These are phyloP conservation scores for Carex sylvatica DNA, from an alignment of 202 grass and related monocot species.

Conservation along the genomic window DNA sequence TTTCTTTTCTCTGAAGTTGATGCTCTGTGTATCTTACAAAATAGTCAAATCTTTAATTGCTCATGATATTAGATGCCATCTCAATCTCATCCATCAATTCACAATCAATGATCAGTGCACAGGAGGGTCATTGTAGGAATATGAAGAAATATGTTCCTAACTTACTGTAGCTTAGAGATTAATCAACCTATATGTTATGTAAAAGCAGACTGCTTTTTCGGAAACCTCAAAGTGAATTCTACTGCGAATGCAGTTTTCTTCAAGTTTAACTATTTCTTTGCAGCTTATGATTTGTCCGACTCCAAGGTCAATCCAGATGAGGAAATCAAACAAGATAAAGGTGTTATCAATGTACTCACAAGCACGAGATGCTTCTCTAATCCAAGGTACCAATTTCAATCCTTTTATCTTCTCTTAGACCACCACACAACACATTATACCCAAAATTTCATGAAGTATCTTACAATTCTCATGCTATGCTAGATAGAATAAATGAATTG, in stretches of 20 bases:
- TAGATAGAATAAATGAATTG: slow-evolving; percentile 73
- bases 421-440: neutral
- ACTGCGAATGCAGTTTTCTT: neutral
- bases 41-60: neutral
- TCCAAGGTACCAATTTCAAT: slow-evolving; percentile 9
- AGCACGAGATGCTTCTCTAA: slow-evolving; percentile 50
- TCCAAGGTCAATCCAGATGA: slow-evolving; percentile 28
- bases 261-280: neutral
- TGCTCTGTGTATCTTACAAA: neutral
- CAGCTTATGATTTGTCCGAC: slow-evolving; percentile 22
- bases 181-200: neutral
- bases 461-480: slow-evolving; percentile 24
- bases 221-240: too few species aligned
- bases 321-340: slow-evolving; percentile 29
- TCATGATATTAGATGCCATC: neutral
- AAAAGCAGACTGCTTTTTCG: neutral
- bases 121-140: neutral
- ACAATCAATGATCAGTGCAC: slow-evolving; percentile 5
- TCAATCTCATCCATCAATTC: neutral
- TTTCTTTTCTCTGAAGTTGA: neutral
- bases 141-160: neutral
- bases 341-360: slow-evolving; percentile 51
- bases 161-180: neutral
- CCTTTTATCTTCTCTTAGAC: neutral
- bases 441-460: neutral